These are phyloP conservation scores for Chenopodium formosanum DNA, from an alignment of 148 eudicot species.

Conservation along the genomic window DNA sequence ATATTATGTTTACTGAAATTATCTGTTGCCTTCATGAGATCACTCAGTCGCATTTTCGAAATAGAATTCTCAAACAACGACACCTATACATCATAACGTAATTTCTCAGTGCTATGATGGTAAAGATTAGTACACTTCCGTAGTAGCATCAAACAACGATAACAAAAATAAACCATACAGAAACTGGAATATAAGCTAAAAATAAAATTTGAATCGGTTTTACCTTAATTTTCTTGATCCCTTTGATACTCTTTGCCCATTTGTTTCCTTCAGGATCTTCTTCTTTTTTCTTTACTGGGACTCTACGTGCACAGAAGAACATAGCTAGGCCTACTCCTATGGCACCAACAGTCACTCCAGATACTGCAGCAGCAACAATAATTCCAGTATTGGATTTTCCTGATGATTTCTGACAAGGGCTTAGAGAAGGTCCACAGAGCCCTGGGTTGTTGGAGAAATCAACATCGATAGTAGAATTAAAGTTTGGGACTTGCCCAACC, in stretches of 20 bases:
- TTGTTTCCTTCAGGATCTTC: slow-evolving; percentile 54
- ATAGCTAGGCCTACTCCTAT: slow-evolving; percentile 29
- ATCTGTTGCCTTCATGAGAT: slow-evolving; percentile 71
- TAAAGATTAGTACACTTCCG: not conserved
- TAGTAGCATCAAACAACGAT: not conserved
- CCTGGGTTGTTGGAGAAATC: slow-evolving; percentile 39
- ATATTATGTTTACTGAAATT: slow-evolving; percentile 57
- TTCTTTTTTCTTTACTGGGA: slow-evolving; percentile 43
- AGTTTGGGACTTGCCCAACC: slow-evolving; percentile 39
- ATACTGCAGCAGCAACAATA: slow-evolving; percentile 36
- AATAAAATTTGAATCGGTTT: slow-evolving; percentile 7
- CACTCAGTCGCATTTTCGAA: slow-evolving; percentile 55
- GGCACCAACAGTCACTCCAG: slow-evolving; percentile 37
- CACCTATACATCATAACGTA: slow-evolving; percentile 23
- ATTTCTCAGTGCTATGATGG: slow-evolving; percentile 2
- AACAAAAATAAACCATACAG: not conserved
- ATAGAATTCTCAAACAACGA: slow-evolving; percentile 57
- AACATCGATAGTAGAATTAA: slow-evolving; percentile 24
- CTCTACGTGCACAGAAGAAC: slow-evolving; percentile 25
- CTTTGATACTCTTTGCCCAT: slow-evolving; percentile 58
- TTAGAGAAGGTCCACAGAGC: slow-evolving; percentile 44
- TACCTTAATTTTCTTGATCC: slow-evolving; percentile 44
- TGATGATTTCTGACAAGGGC: slow-evolving; percentile 22
- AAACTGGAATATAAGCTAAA: not conserved
- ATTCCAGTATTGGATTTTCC: slow-evolving; percentile 25